Evolutionary conservation across 768 basidiomycete species (phyloP).

Genomic region (Podaxis carcinomalis): DNA sequence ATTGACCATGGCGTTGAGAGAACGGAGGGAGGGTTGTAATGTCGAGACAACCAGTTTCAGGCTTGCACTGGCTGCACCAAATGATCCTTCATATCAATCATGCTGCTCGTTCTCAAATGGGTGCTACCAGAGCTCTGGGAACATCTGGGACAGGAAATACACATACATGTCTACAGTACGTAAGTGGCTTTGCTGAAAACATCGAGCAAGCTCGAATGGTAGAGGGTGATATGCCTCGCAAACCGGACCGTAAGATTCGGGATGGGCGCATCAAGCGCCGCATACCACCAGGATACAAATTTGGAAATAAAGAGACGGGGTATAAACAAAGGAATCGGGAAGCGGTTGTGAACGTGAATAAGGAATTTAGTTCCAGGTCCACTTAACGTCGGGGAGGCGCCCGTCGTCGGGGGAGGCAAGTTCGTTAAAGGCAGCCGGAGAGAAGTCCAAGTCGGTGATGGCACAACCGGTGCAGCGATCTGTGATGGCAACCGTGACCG

Average conservation of each 20-base stretch:
- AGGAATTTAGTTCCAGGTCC: slow-evolving; percentile 40
- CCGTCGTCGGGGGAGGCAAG: slow-evolving; percentile 45
- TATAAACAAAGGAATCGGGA: slow-evolving; percentile 10
- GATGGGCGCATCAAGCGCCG: slow-evolving; percentile 24
- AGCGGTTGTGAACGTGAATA: slow-evolving; percentile 6
- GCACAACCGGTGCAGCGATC: slow-evolving; percentile 64
- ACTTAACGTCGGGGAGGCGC: slow-evolving; percentile 44
- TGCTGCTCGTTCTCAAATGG: slow-evolving; percentile 3
- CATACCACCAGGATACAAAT: slow-evolving; percentile 18
- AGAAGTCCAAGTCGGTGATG: slow-evolving; percentile 55
- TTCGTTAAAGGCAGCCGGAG: slow-evolving; percentile 48
- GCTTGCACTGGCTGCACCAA: not conserved
- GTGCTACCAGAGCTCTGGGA: slow-evolving; percentile 11
- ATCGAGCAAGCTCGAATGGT: slow-evolving; percentile 25
- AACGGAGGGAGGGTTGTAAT: not conserved
- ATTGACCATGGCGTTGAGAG: slow-evolving; percentile 13
- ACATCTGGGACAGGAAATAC: slow-evolving; percentile 13
- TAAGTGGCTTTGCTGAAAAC: slow-evolving; percentile 14
- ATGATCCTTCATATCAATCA: not conserved
- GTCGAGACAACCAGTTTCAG: not conserved
- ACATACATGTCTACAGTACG: slow-evolving; percentile 34
- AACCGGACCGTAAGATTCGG: not conserved
- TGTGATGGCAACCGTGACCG: slow-evolving; percentile 42
- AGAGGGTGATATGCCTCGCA: slow-evolving; percentile 9
- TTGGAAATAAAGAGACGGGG: slow-evolving; percentile 8